Conservation (phyloP, 1,139 yeast genomes). For the Hyphopichia buzzinii region DNA sequence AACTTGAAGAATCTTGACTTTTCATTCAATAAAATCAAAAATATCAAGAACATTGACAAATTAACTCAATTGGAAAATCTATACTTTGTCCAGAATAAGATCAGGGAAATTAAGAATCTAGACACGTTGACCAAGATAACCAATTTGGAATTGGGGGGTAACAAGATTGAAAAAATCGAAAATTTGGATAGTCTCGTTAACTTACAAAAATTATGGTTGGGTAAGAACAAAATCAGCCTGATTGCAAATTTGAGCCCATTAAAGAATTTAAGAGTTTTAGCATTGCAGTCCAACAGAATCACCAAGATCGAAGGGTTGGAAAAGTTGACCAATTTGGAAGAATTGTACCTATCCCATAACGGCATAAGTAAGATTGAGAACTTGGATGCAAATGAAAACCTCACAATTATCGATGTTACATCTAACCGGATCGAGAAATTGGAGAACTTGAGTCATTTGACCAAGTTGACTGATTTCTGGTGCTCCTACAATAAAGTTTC, state of each 20-base stretch:
- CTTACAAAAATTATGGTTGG: constrained; percentile 85
- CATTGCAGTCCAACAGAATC: constrained; percentile 85
- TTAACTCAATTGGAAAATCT: constrained; percentile 63
- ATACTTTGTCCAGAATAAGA: constrained; percentile 87
- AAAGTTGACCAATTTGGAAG: constrained; percentile 68
- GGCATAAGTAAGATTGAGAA: constrained; percentile 76
- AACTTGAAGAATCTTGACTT: constrained; percentile 69
- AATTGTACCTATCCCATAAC: constrained; percentile 85
- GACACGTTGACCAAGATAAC: constrained; percentile 56
- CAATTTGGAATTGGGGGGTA: constrained; percentile 90
- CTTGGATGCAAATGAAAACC: constrained; percentile 64
- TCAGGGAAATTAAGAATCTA: constrained; percentile 67
- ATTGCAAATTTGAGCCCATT: constrained; percentile 65
- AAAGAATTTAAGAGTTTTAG: constrained; percentile 65
- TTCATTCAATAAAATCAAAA: constrained; percentile 87
- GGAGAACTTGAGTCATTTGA: constrained; percentile 64
- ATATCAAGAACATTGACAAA: constrained; percentile 74
- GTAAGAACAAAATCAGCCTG: constrained; percentile 74
- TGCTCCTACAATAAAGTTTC: constrained; percentile 75
- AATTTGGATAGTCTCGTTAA: constrained; percentile 51
- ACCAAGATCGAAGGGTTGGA: constrained; percentile 82
- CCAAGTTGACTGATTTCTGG: constrained; percentile 85
- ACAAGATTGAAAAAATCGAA: constrained; percentile 66
- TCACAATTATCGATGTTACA: constrained; percentile 79
- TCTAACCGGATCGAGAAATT: constrained; percentile 64